phyloP scores from a whole-genome alignment of 1,284 basidiomycete species.

The Mycena sp. region DNA sequence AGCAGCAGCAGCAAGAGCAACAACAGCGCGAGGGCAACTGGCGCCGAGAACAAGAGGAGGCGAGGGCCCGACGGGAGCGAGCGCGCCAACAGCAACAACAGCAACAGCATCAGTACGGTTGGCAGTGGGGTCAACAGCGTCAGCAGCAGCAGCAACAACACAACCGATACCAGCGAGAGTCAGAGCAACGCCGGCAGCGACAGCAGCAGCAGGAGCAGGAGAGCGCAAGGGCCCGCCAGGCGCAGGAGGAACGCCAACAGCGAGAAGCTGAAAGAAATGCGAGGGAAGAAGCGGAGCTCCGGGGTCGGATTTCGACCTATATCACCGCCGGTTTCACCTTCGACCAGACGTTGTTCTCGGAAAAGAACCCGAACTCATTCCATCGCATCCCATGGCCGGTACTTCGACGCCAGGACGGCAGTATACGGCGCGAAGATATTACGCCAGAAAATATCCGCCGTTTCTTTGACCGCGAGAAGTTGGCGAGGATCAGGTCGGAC shows the following conservation, averaged over 20 bases:
- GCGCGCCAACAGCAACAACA: neutral
- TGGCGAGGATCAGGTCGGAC: slow-evolving; percentile 1
- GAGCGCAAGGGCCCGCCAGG: neutral
- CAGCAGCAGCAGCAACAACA: neutral
- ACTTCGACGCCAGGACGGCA: neutral
- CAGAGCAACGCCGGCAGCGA: neutral
- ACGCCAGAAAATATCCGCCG: slow-evolving; percentile 1
- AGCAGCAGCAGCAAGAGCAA: neutral
- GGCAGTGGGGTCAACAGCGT: neutral
- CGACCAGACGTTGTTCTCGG: slow-evolving; percentile 6
- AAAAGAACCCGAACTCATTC: slow-evolving; percentile 14
- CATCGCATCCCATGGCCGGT: slow-evolving; percentile 17
- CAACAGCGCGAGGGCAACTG: neutral
- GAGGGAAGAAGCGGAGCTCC: neutral
- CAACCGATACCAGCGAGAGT: neutral
- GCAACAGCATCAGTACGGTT: neutral
- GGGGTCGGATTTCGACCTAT: neutral
- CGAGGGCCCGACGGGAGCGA: neutral
- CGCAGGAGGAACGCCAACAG: neutral
- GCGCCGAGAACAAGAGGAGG: neutral
- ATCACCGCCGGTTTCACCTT: neutral
- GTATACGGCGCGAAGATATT: neutral
- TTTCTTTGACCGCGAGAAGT: neutral
- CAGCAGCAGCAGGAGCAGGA: neutral
- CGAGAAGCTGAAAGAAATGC: neutral